phyloP scores from a whole-genome alignment of 2,329 filamentous ascomycete genomes.

The Aspergillus intermedius region DNA sequence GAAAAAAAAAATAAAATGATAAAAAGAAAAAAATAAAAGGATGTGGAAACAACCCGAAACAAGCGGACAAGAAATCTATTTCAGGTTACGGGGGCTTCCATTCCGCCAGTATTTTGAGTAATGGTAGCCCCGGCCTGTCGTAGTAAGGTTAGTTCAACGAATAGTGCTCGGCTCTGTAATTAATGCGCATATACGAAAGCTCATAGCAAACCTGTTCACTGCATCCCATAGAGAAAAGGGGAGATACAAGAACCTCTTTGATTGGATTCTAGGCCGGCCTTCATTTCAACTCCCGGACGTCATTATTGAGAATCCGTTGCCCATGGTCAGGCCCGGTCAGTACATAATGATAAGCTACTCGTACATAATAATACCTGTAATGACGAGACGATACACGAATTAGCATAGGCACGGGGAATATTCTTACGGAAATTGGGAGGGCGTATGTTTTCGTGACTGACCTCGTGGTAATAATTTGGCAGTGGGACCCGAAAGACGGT shows the following conservation, averaged over 20 bases:
- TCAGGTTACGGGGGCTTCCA: conserved; percentile 13
- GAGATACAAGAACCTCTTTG: no score
- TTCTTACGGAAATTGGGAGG: no score
- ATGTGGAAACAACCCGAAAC: conserved; percentile 17
- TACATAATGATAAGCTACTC: neutral
- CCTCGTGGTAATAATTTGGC: neutral
- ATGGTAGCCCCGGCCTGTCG: neutral
- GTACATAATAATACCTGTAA: neutral
- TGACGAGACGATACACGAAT: neutral
- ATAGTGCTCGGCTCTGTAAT: neutral
- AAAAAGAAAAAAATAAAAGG: neutral
- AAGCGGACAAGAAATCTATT: conserved; percentile 17
- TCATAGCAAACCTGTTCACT: neutral
- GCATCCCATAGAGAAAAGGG: no score
- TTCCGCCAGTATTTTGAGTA: neutral
- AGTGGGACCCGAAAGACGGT: neutral
- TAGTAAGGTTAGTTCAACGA: neutral
- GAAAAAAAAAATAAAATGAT: neutral
- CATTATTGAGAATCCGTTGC: neutral
- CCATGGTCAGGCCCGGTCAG: neutral
- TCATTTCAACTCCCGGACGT: neutral
- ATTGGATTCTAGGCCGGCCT: neutral
- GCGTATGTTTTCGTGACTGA: neutral
- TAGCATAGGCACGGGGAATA: neutral
- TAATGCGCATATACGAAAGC: no score